phyloP scores from a whole-genome alignment of 768 basidiomycete genomes.

The Albatrellus ellisii region DNA sequence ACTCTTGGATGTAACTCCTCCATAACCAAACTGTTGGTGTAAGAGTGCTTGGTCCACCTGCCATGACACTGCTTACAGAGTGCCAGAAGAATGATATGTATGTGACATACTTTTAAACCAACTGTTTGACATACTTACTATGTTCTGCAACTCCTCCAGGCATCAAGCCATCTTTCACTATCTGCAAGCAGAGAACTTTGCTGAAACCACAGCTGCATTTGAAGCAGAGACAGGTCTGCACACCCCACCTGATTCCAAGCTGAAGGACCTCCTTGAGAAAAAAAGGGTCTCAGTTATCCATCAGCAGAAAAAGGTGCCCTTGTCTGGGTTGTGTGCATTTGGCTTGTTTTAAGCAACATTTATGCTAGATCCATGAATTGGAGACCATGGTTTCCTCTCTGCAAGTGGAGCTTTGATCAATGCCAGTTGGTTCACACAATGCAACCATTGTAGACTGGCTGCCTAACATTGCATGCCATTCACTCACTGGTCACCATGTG shows the following conservation, averaged over 20 bases:
- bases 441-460: slow-evolving; percentile 33
- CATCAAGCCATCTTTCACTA: slow-evolving; percentile 27
- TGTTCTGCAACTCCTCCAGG: slow-evolving; percentile 9
- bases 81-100: slow-evolving; percentile 3
- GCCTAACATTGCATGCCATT: slow-evolving; percentile 22
- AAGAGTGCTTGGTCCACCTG: too few species aligned
- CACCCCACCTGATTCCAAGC: slow-evolving; percentile 19
- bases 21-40: too few species aligned
- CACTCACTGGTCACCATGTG: slow-evolving; percentile 33
- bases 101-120: not conserved
- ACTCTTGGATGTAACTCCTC: too few species aligned
- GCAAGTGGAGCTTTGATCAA: not conserved
- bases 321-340: not conserved
- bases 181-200: slow-evolving; percentile 20
- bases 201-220: slow-evolving; percentile 22
- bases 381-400: slow-evolving; percentile 21
- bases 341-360: not conserved
- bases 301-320: slow-evolving; percentile 14
- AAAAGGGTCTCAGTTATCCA: slow-evolving; percentile 17
- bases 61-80: slow-evolving; percentile 1
- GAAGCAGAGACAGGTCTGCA: slow-evolving; percentile 19
- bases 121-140: not conserved
- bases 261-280: slow-evolving; percentile 14
- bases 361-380: slow-evolving; percentile 43
- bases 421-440: slow-evolving; percentile 14